Base-by-base conservation (phyloP, 176 grass and related monocot species). In the Lolium rigidum region DNA sequence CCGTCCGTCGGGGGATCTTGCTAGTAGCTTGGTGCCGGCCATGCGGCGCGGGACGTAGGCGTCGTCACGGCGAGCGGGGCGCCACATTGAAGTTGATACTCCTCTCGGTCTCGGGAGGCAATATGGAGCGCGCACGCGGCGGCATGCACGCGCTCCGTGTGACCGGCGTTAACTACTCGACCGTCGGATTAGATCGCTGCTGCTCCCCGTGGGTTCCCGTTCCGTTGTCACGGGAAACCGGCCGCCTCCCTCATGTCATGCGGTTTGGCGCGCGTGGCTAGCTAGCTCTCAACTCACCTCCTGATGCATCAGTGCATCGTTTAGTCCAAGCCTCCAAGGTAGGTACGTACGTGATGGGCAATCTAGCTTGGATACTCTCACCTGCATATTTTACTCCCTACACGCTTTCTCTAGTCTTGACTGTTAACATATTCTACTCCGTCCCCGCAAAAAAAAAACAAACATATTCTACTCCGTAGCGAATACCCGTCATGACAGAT, bases 171-270 rank as follows among this genome's bases (percentile, higher is more conserved):
- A 80, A 83, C 48, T n/a, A n/a, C n/a, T 84, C 38, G 3, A 39
- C 5, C 75, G 47, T 66, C 1, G 1, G 65, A 14, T 22, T 18
- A 38, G 17, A n/a, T 63, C 51, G 46, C 6, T 74, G 0, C 44
- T 15, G 5, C 56, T 0, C 6, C 46, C 72, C 44, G 70, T 3
- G 43, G 70, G 50, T 74, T 26, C 28, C 4, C 66, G 56, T 83
- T 87, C 82, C 80, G 47, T 70, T 9, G 17, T 74, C 88, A 90
- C 78, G 62, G 83, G 83, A 43, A 90, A 82, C 62, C 71, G 83
- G 51, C 70, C 13, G 54, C 1, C 48, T 31, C 6, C 4, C 50
- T 28, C 21, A n/a, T 39, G 5, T 5, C 2, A 7, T 15, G 35
- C 20, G 6, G 54, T 14, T 41, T 7, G n/a, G n/a, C n/a, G n/a